Base-by-base conservation (phyloP, 139 green algal genomes). In the Picochlorum sp. region DNA sequence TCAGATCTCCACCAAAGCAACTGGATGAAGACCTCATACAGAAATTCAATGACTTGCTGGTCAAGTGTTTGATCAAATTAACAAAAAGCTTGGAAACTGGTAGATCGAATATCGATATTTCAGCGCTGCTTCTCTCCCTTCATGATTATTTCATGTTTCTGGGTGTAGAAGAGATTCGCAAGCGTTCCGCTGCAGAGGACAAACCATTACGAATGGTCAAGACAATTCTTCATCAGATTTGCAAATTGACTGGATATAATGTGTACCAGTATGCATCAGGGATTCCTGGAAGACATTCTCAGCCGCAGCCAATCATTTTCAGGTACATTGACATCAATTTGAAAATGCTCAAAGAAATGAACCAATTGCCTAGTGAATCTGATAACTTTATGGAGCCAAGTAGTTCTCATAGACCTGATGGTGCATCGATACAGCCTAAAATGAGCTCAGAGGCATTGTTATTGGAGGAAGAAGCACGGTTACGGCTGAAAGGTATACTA, bases 21-120 rank as follows among this genome's bases (percentile, higher is more conserved):
- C 31, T 86, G 41, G 31, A 9, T 2, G n/a, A 45, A 10, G 57
- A 63, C 2, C 4, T 23, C 1, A 16, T 47, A 18, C 51, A 49
- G 38, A 92, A 90, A 78, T 91, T 90, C 60, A 77, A 74, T 30
- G 86, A 95, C 55, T 80, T 97, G 58, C 82, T 95, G 15, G 87
- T 97, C 51, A 97, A 96, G 75, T 99, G 94, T 86, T 81, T 96
- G 7, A 96, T 98, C 69, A 96, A 97, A 76, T 83, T 92, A 49
- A 96, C 90, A 20, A 96, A 96, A 78, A 70, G 76, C 5, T 76
- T 89, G 49, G 62, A 67, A 60, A 24, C 30, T 24, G 49, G 21
- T 11, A 66, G 71, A 8, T 23, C 72, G 56, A 72, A 92, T 81
- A 60, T 97, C 28, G 79, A 95, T 68, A 65, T 97, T 38, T 49